Evolutionary conservation across 352 stramenopile species (phyloP).

Genomic region (Phytophthora hibernalis): DNA sequence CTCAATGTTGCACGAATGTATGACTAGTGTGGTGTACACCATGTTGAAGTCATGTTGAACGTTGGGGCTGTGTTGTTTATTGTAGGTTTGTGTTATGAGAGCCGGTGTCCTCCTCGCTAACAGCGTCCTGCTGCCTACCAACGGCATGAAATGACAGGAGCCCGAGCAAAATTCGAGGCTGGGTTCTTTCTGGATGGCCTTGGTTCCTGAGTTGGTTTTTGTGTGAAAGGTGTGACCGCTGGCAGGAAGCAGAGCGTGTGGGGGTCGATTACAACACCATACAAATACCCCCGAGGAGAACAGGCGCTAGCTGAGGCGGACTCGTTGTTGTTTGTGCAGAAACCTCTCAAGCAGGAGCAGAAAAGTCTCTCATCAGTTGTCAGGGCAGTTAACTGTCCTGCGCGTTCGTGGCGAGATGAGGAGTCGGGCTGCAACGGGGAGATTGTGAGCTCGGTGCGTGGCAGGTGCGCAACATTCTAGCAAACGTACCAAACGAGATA

Average conservation of each 20-base stretch:
- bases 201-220: slow-evolving; percentile 14
- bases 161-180: slow-evolving; percentile 7
- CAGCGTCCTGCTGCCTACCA: slow-evolving; percentile 18
- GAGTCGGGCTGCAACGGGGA: slow-evolving; percentile 32
- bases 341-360: slow-evolving; percentile 11
- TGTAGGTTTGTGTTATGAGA: slow-evolving; percentile 21
- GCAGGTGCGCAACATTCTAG: background rate
- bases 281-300: slow-evolving; percentile 40
- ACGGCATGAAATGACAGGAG: background rate
- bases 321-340: slow-evolving; percentile 32
- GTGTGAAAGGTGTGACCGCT: slow-evolving; percentile 15
- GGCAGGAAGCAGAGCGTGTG: slow-evolving; percentile 27
- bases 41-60: slow-evolving; percentile 12
- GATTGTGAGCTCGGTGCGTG: slow-evolving; percentile 7
- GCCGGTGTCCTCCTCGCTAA: slow-evolving; percentile 21
- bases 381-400: slow-evolving; percentile 27
- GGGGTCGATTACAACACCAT: slow-evolving; percentile 45
- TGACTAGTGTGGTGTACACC: slow-evolving; percentile 3
- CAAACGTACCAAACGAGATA: slow-evolving; percentile 46
- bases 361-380: slow-evolving; percentile 27
- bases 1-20: slow-evolving; percentile 18
- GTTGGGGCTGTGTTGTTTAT: slow-evolving; percentile 52
- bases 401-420: slow-evolving; percentile 36
- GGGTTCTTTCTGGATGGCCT: slow-evolving; percentile 11
- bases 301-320: slow-evolving; percentile 7